These are phyloP conservation scores for Plantago elongata DNA, from an alignment of 257 asterid species.

Conservation along the genomic window DNA sequence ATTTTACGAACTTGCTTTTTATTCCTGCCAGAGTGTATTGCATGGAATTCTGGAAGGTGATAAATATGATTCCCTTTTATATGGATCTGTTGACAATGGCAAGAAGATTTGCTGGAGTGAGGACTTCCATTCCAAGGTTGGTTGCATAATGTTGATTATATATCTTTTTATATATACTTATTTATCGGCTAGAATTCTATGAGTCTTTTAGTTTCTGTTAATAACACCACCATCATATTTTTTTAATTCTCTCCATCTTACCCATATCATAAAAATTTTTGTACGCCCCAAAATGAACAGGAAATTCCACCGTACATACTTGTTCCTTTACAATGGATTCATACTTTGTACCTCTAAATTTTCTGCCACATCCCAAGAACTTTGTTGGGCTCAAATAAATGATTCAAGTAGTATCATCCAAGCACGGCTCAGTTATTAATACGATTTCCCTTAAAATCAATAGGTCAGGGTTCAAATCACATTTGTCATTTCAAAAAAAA, in stretches of 20 bases:
- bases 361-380: no score
- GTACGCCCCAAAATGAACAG: background rate
- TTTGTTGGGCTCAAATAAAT: no score
- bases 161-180: no score
- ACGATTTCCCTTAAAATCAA: no score
- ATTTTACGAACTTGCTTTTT: conserved; percentile 9
- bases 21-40: conserved; percentile 71
- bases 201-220: conserved; percentile 11
- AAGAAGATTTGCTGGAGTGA: conserved; percentile 91
- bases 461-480: no score
- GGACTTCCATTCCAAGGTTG: conserved; percentile 87
- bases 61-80: conserved; percentile 84
- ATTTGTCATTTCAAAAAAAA: no score
- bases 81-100: conserved; percentile 97
- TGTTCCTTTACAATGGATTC: background rate
- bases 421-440: no score
- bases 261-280: no score
- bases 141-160: conserved; percentile 1
- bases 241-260: no score
- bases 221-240: background rate
- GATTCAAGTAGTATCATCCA: no score
- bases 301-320: conserved; percentile 3
- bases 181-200: conserved; percentile 8
- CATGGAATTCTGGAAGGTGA: conserved; percentile 98
- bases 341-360: no score